A percentile compares a stretch with the other conserved stretches of the same genome.
phyloP scores from a whole-genome alignment of 176 grass and related monocot genomes.

The Alopecurus myosuroides region DNA sequence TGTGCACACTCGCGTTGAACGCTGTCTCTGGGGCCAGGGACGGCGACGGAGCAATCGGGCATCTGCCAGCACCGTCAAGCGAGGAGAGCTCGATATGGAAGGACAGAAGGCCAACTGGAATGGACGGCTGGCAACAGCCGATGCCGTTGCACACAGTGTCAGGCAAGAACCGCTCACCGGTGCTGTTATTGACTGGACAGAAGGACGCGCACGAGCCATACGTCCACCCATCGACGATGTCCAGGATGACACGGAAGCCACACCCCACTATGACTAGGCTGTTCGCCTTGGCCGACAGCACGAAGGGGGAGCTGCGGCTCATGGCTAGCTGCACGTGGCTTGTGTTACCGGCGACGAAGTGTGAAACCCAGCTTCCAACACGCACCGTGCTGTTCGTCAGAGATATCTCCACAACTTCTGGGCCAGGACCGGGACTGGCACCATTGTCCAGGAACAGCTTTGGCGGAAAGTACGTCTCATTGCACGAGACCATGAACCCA shows the following conservation, averaged over 20 bases:
- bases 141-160: not conserved
- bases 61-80: not conserved
- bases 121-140: not conserved
- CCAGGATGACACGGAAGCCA: not conserved
- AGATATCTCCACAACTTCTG: not conserved
- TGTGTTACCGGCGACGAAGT: not conserved
- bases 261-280: not conserved
- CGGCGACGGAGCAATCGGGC: not conserved
- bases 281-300: slow-evolving; percentile 1
- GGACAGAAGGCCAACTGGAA: not conserved
- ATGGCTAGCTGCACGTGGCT: not conserved
- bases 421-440: not conserved
- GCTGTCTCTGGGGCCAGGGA: not conserved
- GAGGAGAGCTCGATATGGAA: not conserved
- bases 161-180: not conserved
- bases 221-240: not conserved
- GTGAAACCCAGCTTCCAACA: not conserved
- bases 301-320: not conserved
- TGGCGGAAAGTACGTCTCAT: not conserved
- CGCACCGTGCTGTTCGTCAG: not conserved
- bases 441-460: slow-evolving; percentile 9
- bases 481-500: slow-evolving; percentile 2
- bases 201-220: not conserved
- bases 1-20: not conserved
- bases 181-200: not conserved